Conservation (phyloP, 768 basidiomycete genomes). For the Tephrocybe sp. region DNA sequence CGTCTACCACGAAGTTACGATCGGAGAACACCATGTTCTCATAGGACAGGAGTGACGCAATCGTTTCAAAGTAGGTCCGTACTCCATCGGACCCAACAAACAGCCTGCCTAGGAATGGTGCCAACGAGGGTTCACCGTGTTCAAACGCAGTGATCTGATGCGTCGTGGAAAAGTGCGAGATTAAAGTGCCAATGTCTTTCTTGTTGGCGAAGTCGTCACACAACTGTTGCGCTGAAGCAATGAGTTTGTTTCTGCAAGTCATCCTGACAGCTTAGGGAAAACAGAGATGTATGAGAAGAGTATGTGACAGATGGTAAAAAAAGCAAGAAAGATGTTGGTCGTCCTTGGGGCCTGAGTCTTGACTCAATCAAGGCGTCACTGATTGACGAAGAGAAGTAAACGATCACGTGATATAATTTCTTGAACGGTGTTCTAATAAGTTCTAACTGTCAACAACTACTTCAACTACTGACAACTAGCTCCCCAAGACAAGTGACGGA, state of each 20-base stretch:
- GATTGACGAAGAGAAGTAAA: too few species aligned
- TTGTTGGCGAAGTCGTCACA: conserved; percentile 51
- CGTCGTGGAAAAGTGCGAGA: conserved; percentile 49
- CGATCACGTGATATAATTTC: too few species aligned
- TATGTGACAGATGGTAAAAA: too few species aligned
- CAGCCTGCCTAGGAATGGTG: conserved; percentile 56
- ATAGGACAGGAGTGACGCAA: conserved; percentile 45
- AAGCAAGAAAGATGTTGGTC: too few species aligned
- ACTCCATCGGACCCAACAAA: conserved; percentile 45
- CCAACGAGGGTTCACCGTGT: conserved; percentile 50
- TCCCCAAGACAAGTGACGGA: too few species aligned
- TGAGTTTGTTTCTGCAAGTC: conserved; percentile 30
- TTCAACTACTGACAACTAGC: too few species aligned
- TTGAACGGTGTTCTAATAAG: too few species aligned
- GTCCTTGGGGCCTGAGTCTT: too few species aligned
- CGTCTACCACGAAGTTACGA: conserved; percentile 44
- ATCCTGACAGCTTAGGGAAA: background rate
- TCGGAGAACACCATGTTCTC: conserved; percentile 52
- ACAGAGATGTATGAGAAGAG: too few species aligned
- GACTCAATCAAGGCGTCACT: too few species aligned
- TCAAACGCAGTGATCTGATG: conserved; percentile 45
- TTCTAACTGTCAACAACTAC: too few species aligned
- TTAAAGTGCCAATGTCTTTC: conserved; percentile 35
- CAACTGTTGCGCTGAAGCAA: conserved; percentile 42
- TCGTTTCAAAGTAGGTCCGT: conserved; percentile 45